Evolutionary conservation across 305 asterid species (phyloP).

Genomic region (Petunia hybrid): DNA sequence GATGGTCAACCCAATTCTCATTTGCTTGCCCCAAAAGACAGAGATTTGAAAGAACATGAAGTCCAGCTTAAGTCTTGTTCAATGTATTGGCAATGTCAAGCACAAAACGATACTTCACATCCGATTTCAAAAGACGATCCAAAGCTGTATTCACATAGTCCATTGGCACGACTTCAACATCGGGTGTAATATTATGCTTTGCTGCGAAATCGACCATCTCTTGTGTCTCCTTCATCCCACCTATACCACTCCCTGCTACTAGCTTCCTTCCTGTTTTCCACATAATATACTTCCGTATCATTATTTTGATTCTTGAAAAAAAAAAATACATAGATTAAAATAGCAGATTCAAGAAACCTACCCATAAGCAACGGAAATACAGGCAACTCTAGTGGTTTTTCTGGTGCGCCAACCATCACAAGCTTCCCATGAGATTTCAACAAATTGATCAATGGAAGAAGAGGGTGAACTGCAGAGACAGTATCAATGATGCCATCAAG

Average conservation of each 20-base stretch:
- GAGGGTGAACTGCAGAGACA: conserved; percentile 40
- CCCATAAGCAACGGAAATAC: conserved; percentile 45
- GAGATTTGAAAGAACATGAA: background rate
- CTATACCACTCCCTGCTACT: conserved; percentile 38
- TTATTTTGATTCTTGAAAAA: too few species aligned
- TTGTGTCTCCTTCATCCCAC: conserved; percentile 42
- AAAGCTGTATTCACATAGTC: conserved; percentile 39
- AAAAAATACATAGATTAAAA: background rate
- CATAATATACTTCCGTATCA: background rate
- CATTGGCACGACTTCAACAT: conserved; percentile 41
- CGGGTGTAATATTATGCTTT: conserved; percentile 41
- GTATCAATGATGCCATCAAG: conserved; percentile 44
- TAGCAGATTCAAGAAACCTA: background rate
- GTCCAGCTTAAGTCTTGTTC: background rate
- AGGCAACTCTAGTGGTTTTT: conserved; percentile 43
- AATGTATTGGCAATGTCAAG: conserved; percentile 39
- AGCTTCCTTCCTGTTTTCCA: conserved; percentile 42
- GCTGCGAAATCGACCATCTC: conserved; percentile 46
- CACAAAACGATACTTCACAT: conserved; percentile 43
- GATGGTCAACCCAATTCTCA: background rate
- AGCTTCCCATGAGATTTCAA: conserved; percentile 43
- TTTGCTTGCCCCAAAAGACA: background rate
- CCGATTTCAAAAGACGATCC: conserved; percentile 42
- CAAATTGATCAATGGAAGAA: conserved; percentile 37
- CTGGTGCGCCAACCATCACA: conserved; percentile 41